phyloP scores from a whole-genome alignment of 352 stramenopile genomes.

The Thalassiosira exigua region DNA sequence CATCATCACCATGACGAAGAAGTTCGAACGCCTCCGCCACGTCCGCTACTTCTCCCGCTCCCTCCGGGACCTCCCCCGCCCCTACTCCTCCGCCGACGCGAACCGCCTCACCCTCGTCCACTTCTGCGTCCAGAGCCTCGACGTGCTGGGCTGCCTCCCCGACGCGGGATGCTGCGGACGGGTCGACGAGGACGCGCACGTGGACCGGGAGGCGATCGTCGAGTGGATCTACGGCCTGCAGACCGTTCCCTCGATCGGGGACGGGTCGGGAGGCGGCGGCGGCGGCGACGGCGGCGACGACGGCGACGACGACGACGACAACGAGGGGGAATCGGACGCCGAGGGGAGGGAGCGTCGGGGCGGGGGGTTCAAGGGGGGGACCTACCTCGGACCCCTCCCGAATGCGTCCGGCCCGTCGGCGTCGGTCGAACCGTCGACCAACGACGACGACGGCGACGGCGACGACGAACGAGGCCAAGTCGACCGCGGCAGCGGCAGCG shows the following conservation, averaged over 20 bases:
- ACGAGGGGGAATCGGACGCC: not conserved
- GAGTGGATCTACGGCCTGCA: conserved; percentile 63
- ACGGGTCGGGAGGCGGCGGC: too few relatives aligned
- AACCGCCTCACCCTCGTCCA: conserved; percentile 78
- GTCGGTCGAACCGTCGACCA: too few relatives aligned
- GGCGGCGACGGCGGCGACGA: conserved; percentile 1
- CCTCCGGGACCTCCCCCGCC: conserved; percentile 51
- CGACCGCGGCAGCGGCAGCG: not conserved
- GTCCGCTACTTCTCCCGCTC: conserved; percentile 70
- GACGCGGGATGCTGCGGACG: conserved; percentile 11
- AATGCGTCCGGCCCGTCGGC: too few relatives aligned
- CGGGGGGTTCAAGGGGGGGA: conserved; percentile 67
- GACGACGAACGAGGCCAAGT: not conserved
- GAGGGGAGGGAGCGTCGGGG: conserved; percentile 11
- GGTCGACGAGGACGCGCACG: conserved; percentile 24
- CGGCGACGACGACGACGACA: not conserved
- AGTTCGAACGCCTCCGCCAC: conserved; percentile 68
- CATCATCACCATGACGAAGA: conserved; percentile 41
- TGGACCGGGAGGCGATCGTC: conserved; percentile 51
- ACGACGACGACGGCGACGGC: conserved; percentile 1
- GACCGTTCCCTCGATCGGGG: not conserved
- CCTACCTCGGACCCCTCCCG: conserved; percentile 53
- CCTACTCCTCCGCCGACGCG: conserved; percentile 65
- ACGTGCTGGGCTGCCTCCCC: conserved; percentile 63
- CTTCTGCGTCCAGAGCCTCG: conserved; percentile 68